Conservation (phyloP, 306 rosid species). For the Quercus aquifolioides region DNA sequence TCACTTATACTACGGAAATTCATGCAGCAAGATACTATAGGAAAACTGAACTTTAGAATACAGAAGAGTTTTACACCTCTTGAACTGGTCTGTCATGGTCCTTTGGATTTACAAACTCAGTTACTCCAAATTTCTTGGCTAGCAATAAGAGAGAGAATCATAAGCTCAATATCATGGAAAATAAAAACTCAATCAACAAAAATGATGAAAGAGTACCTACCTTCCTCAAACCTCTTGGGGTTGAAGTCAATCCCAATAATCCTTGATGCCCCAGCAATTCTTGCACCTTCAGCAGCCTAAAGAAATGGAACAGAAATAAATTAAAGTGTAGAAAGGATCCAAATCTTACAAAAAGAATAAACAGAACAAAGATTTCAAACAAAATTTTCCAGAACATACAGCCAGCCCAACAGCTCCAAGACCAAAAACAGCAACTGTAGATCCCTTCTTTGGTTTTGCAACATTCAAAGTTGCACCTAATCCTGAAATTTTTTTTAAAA, state of each 20-base stretch:
- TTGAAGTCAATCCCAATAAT: constrained; percentile 42
- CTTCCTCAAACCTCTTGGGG: constrained; percentile 32
- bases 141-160: background rate
- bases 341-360: background rate
- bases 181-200: background rate
- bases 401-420: constrained; percentile 43
- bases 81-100: constrained; percentile 47
- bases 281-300: constrained; percentile 53
- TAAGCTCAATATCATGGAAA: background rate
- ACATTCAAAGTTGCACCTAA: constrained; percentile 40
- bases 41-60: background rate
- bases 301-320: background rate
- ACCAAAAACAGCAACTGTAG: constrained; percentile 33
- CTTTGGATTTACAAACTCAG: constrained; percentile 50
- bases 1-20: too few species aligned
- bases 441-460: constrained; percentile 39
- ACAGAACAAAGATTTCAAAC: too few species aligned
- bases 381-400: constrained; percentile 7
- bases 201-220: constrained; percentile 1
- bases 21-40: background rate
- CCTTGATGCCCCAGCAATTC: constrained; percentile 34
- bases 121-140: constrained; percentile 54
- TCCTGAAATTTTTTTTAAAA: constrained; percentile 12
- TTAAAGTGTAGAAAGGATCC: background rate
- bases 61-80: constrained; percentile 22